Evolutionary conservation across 2,329 filamentous ascomycete species (phyloP), one percentile per base, ranked within the genome.

Genomic region (Neonectria sp.): DNA sequence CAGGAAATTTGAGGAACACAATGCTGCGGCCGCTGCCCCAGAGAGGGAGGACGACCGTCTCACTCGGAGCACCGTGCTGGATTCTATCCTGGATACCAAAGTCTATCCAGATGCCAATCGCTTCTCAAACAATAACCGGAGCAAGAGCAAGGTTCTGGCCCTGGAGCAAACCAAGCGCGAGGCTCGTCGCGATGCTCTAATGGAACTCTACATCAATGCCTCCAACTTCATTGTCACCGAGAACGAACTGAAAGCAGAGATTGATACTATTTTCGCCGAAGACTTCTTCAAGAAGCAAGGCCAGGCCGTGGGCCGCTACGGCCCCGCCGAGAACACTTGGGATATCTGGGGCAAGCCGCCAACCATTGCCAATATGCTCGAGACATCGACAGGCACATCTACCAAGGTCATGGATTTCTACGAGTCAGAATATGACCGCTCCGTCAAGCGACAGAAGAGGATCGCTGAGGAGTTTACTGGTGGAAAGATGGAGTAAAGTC

Each of bases 161-260:
- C 82, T 81, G 11, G 79, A 83, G 60, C 71, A 62, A 13, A 55
- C 72, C 11, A 90, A 90, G 77, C 84, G 86, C 49, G 86, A 90
- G 65, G 85, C 86, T 60, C 89, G 92, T 57, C 86, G 89, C 68
- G 90, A 95, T 71, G 88, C 91, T 17, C 83, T 99, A 33, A 94
- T 97, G 81, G 91, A 93, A 65, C 88, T 99, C 13, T 99, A 99
- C 82, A 93, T 96, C 83, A 93, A 95, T 74, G 95, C 96, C 6
- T 89, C 92, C 29, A 85, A 89, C 45, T 99, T 98, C 82, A 98
- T 99, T 78, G 91, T 94, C 21, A 91, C 88, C 27, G 95, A 97
- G 79, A 83, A 87, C 57, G 92, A 97, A 79, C 88, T 99, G 37
- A 88, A 93, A 73, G 85, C 85, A 17, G 88, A 90, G 71, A 91